Base-by-base conservation (phyloP, 805 yeast species). In the Yamadazyma sp. region DNA sequence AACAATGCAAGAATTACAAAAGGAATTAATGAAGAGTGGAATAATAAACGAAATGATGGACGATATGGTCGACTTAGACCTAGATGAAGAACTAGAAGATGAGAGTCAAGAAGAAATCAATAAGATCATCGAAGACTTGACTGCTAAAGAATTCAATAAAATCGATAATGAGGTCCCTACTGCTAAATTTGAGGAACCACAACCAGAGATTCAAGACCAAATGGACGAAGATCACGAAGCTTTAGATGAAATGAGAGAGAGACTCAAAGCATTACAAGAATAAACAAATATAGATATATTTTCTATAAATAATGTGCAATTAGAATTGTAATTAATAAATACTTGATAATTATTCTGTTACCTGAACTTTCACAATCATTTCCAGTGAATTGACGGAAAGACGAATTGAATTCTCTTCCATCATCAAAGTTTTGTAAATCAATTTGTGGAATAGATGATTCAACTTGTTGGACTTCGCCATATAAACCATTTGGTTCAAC, bases 21-120 rank as follows among this genome's bases (percentile, higher is more conserved):
- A 76, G 52, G 99, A 93, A 60, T 70, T 91, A 49, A 80, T 85
- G 77, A 84, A 82, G 58, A 76, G 85, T 9, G 93, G 93, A 0
- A 75, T 93, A 29, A 87, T 93, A 35, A 86, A 86, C 47, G 98
- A 93, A 55, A 93, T 93, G 98, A 81, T 89, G 55, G 87, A 85
- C 38, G 99, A 93, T 53, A 79, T 86, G 43, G 69, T 91, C 40
- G 98, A 89, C 41, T 60, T 69, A 32, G 61, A 76, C 39, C 80
- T 74, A 14, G 86, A 80, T 20, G 82, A 74, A 31, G 85, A 78
- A 40, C 70, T 76, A 27, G 82, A 75, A 36, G 70, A 69, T 27
- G 91, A 84, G 36, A 82, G 80, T 13, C 84, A 78, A 43, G 78
- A 76, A 20, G 73, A 73, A 49, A 80, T 86, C 14, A 77, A 82